Conservation (phyloP, 768 basidiomycete species). For the Leccinum subtestaceum region DNA sequence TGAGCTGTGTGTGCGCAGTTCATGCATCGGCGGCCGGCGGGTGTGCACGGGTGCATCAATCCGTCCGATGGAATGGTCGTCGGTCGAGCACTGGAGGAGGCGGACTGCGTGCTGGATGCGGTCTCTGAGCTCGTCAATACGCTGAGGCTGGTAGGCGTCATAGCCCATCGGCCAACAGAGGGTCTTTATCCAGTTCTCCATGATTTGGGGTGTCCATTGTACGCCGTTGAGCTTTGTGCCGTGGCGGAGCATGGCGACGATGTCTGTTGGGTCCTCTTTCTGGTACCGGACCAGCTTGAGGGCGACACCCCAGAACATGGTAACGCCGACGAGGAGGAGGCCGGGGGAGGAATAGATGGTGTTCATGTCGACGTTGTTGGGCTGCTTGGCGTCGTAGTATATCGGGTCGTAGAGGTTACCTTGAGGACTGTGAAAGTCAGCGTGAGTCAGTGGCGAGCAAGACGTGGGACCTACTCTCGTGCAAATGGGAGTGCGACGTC, state of each 20-base stretch:
- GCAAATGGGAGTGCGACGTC: constrained; percentile 70
- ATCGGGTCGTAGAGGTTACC: constrained; percentile 56
- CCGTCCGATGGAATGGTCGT: constrained; percentile 11
- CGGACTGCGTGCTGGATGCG: constrained; percentile 56
- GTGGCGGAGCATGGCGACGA: constrained; percentile 64
- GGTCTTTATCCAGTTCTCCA: constrained; percentile 57
- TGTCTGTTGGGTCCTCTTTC: constrained; percentile 61
- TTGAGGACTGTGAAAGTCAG: constrained; percentile 17
- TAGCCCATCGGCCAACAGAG: constrained; percentile 69
- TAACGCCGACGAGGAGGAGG: constrained; percentile 56
- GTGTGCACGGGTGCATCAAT: background rate
- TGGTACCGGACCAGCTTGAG: constrained; percentile 69
- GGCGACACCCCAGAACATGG: constrained; percentile 70
- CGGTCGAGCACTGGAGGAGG: constrained; percentile 18
- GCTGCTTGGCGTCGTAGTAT: constrained; percentile 47
- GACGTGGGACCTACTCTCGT: constrained; percentile 44
- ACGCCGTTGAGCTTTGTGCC: constrained; percentile 51
- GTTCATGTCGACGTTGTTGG: constrained; percentile 50
- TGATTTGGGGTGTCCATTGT: constrained; percentile 50
- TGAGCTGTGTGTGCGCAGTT: background rate
- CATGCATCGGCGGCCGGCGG: constrained; percentile 14
- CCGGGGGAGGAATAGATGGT: constrained; percentile 59
- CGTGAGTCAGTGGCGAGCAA: constrained; percentile 1
- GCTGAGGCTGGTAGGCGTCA: constrained; percentile 41
- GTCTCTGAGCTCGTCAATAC: constrained; percentile 43